A percentile compares a stretch with the other conserved stretches of the same genome.
Evolutionary conservation across 257 asterid species (phyloP).

Genomic region (Solanum habrochaites): DNA sequence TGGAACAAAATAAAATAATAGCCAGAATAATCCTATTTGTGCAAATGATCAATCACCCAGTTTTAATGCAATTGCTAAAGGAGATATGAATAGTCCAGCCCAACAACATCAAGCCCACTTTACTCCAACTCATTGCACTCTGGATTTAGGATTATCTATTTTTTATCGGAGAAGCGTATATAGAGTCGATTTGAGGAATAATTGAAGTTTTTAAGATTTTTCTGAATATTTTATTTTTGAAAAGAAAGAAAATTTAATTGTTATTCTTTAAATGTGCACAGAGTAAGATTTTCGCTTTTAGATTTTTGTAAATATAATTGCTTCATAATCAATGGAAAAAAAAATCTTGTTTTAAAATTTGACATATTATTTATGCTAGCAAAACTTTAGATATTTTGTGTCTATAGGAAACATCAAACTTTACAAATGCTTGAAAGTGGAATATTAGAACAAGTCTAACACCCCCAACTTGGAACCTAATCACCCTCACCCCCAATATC

Average conservation of each 20-base stretch:
- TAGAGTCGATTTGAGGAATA: neutral
- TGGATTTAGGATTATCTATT: fast-evolving
- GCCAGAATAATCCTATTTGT: neutral
- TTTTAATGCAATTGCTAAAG: neutral
- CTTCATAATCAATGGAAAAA: neutral
- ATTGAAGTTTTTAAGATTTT: neutral
- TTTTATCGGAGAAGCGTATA: neutral
- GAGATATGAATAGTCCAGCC: neutral
- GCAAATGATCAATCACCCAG: neutral
- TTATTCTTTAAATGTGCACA: fast-evolving
- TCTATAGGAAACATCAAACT: neutral
- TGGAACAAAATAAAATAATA: neutral
- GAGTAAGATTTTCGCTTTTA: fast-evolving
- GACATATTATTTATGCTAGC: neutral
- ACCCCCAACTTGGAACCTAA: too few species aligned
- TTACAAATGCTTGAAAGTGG: neutral
- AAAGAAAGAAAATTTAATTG: fast-evolving
- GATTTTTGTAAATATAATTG: neutral
- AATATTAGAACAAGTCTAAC: neutral
- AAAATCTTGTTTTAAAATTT: too few species aligned
- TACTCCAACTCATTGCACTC: neutral
- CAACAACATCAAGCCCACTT: neutral
- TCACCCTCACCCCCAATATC: neutral
- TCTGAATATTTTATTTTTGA: too few species aligned
- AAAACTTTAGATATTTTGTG: neutral